A percentile compares a stretch with the other conserved stretches of the same genome.
These are phyloP conservation scores for Ammopiptanthus mongolicus DNA, from an alignment of 306 rosid genomes.

Conservation along the genomic window DNA sequence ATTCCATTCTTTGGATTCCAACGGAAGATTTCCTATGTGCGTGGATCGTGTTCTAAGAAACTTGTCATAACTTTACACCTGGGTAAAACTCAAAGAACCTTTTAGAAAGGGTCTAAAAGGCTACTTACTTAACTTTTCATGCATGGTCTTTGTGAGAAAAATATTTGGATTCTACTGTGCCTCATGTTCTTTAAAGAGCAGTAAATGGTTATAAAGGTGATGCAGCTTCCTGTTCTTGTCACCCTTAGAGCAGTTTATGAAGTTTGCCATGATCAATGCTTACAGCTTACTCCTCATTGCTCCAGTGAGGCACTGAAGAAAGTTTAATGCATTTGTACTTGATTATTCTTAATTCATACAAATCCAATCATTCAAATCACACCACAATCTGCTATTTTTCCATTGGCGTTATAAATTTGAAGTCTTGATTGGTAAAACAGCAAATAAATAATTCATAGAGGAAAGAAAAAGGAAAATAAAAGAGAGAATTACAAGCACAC, in stretches of 20 bases:
- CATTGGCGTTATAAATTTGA: background rate
- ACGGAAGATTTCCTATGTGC: background rate
- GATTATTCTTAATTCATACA: conserved; percentile 18
- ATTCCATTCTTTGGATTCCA: background rate
- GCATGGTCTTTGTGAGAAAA: background rate
- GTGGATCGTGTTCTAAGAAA: background rate
- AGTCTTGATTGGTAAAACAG: background rate
- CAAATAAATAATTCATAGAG: background rate
- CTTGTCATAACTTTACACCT: background rate
- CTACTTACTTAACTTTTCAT: background rate
- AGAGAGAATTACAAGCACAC: background rate
- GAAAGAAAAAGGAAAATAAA: background rate
- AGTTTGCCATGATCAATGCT: background rate
- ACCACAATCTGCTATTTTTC: conserved; percentile 16
- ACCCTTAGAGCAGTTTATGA: background rate
- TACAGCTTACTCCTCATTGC: background rate
- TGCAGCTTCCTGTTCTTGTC: background rate
- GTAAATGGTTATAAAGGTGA: background rate
- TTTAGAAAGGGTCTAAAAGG: background rate
- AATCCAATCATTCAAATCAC: conserved; percentile 34
- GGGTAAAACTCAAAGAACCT: background rate
- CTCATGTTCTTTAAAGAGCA: background rate
- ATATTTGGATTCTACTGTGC: background rate
- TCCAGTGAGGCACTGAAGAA: background rate
- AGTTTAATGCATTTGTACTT: background rate